Conservation (phyloP, 345 rosid species). For the Psidium guajava region DNA sequence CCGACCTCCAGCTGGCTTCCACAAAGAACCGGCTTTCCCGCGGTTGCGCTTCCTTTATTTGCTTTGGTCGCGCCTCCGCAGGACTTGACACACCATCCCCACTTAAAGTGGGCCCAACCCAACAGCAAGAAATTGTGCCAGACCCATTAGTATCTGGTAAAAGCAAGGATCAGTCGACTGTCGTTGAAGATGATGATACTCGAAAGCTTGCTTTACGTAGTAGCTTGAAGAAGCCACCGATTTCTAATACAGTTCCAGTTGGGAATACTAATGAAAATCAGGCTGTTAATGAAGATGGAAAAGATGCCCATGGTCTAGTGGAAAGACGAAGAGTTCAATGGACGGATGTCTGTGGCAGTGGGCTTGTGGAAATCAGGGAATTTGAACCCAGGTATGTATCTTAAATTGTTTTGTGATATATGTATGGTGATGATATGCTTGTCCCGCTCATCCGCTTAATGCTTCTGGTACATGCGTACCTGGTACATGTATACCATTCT, state of each 20-base stretch:
- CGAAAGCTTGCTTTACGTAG: constrained; percentile 48
- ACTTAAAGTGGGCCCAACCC: constrained; percentile 74
- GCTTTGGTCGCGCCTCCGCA: constrained; percentile 88
- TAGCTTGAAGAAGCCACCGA: constrained; percentile 63
- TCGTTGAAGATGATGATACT: constrained; percentile 27
- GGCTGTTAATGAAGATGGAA: constrained; percentile 29
- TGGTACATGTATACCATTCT: not conserved
- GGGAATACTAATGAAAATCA: constrained; percentile 27
- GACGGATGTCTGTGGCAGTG: constrained; percentile 87
- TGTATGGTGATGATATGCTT: not conserved
- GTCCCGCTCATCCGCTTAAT: not conserved
- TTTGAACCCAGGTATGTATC: constrained; percentile 82
- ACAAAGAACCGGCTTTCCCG: constrained; percentile 62
- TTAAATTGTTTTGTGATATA: not conserved
- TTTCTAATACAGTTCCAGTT: constrained; percentile 20
- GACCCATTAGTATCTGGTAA: constrained; percentile 37
- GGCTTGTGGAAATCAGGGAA: constrained; percentile 80
- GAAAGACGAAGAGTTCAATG: constrained; percentile 86
- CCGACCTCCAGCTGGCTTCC: constrained; percentile 94
- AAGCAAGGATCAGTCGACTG: constrained; percentile 19
- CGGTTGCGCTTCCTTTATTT: constrained; percentile 77
- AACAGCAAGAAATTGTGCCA: constrained; percentile 40
- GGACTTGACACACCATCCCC: constrained; percentile 63
- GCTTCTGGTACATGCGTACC: not conserved
- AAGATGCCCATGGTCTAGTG: constrained; percentile 22